Conservation (phyloP, 345 rosid species). For the Durio zibethinus region DNA sequence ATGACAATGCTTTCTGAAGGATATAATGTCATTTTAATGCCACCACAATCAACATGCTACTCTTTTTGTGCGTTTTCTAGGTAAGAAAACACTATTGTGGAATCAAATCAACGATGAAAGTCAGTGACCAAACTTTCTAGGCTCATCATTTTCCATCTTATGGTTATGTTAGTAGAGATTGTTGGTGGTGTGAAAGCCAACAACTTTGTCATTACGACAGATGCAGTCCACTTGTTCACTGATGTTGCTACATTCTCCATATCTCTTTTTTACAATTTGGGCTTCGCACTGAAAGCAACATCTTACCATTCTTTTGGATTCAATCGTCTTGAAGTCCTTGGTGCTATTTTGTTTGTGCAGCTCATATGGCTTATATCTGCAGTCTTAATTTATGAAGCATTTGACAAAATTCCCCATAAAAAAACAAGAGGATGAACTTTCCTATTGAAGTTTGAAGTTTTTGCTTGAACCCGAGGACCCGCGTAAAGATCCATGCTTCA, state of each 20-base stretch:
- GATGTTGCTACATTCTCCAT: constrained; percentile 66
- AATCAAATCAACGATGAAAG: constrained; percentile 42
- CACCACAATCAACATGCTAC: constrained; percentile 19
- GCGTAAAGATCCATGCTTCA: too few relatives aligned
- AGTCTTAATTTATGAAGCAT: constrained; percentile 58
- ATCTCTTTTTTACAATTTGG: constrained; percentile 63
- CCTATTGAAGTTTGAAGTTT: too few relatives aligned
- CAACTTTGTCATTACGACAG: constrained; percentile 75
- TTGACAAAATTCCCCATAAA: constrained; percentile 48
- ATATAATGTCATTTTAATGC: constrained; percentile 19
- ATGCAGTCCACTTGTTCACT: constrained; percentile 76
- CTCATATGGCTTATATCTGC: constrained; percentile 80
- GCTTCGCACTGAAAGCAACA: constrained; percentile 88
- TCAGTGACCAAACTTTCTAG: constrained; percentile 46
- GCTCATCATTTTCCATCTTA: constrained; percentile 42
- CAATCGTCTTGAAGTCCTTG: constrained; percentile 69
- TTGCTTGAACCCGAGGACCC: too few relatives aligned
- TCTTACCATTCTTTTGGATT: constrained; percentile 62
- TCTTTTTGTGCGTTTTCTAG: constrained; percentile 44
- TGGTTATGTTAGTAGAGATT: constrained; percentile 60
- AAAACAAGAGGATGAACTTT: constrained; percentile 35
- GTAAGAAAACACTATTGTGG: constrained; percentile 36
- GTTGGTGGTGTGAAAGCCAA: constrained; percentile 74
- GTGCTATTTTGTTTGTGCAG: constrained; percentile 73
- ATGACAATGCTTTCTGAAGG: constrained; percentile 36